A percentile compares a stretch with the other conserved stretches of the same genome.
These are phyloP conservation scores for Trichoderma pleuroti DNA, from an alignment of 2,329 filamentous ascomycete genomes.

Conservation along the genomic window DNA sequence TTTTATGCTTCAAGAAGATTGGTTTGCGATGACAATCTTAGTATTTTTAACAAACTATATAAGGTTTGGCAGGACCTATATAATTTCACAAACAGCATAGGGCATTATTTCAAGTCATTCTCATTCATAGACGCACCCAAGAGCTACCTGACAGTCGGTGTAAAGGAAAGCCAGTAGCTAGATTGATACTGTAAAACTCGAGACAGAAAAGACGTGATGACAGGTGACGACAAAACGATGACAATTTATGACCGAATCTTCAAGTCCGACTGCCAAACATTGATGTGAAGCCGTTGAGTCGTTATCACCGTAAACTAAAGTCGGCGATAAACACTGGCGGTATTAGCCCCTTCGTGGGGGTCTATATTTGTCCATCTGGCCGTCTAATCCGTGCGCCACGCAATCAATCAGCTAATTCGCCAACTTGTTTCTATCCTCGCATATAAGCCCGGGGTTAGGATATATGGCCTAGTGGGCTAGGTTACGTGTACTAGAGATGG, in stretches of 20 bases:
- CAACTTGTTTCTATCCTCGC: neutral
- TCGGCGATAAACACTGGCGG: neutral
- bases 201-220: neutral
- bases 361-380: neutral
- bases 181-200: neutral
- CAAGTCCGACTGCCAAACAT: neutral
- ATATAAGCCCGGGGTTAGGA: neutral
- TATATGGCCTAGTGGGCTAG: neutral
- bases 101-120: neutral
- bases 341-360: neutral
- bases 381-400: neutral
- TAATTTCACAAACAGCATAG: neutral
- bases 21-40: neutral
- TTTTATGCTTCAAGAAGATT: neutral
- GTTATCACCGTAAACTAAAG: neutral
- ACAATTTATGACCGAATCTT: neutral
- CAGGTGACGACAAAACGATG: neutral
- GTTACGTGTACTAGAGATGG: neutral
- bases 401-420: neutral
- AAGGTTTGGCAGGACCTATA: neutral
- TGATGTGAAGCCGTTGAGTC: neutral
- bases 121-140: neutral
- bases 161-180: neutral
- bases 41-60: neutral
- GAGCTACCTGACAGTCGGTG: neutral